These are phyloP conservation scores for Malus orientalis DNA, from an alignment of 306 rosid species.

Conservation along the genomic window DNA sequence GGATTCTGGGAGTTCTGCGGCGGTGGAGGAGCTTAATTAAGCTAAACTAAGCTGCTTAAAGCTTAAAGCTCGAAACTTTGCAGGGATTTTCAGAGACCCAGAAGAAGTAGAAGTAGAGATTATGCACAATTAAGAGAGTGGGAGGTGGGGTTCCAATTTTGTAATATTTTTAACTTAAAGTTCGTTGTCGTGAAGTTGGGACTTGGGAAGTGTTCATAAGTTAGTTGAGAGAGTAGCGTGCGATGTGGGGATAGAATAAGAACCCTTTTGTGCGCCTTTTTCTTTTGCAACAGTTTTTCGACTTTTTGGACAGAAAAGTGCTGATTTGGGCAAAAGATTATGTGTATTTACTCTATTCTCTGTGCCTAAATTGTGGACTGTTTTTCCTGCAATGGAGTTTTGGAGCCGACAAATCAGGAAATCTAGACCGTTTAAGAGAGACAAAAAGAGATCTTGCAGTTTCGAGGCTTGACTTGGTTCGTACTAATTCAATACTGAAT, in stretches of 20 bases:
- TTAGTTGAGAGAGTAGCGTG: slow-evolving; percentile 50
- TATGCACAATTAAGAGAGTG: background rate
- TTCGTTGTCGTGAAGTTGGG: slow-evolving; percentile 22
- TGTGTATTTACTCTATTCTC: too few species aligned
- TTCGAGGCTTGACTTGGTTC: too few species aligned
- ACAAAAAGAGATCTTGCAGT: accelerated
- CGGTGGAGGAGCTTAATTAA: background rate
- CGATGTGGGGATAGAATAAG: slow-evolving; percentile 29
- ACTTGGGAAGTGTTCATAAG: slow-evolving; percentile 13
- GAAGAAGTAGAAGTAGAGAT: background rate
- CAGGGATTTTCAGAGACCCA: background rate
- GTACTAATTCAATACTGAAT: too few species aligned
- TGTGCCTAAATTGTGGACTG: too few species aligned
- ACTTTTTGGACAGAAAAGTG: background rate
- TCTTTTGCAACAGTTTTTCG: background rate
- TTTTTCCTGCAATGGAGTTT: too few species aligned
- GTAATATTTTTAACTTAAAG: background rate
- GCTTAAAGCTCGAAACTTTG: slow-evolving; percentile 9
- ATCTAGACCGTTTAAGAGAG: too few species aligned
- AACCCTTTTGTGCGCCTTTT: background rate
- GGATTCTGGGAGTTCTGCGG: background rate
- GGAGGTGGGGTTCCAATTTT: background rate
- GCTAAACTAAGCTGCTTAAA: background rate
- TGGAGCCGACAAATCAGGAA: too few species aligned
- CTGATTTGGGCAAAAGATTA: background rate